These are phyloP conservation scores for Fusarium robinianum DNA, from an alignment of 2,329 filamentous ascomycete species.

Conservation along the genomic window DNA sequence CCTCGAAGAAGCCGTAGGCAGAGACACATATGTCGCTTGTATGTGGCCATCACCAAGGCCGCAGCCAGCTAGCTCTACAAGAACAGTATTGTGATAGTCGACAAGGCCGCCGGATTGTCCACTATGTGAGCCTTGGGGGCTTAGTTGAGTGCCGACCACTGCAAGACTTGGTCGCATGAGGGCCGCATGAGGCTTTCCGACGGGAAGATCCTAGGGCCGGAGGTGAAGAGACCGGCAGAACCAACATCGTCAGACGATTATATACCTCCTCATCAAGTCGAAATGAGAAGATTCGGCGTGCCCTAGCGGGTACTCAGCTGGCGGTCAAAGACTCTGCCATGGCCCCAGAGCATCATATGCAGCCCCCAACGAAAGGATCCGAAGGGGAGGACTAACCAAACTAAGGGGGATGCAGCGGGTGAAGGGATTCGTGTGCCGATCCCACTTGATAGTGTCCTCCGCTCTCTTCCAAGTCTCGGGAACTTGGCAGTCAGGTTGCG, in stretches of 20 bases:
- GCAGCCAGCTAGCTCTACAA: constrained; percentile 15
- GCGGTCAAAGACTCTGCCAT: constrained; percentile 16
- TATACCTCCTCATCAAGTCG: too few relatives aligned
- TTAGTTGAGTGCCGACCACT: constrained; percentile 10
- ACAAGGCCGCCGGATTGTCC: constrained; percentile 9
- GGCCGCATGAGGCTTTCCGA: constrained; percentile 32
- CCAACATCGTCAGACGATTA: constrained; percentile 19
- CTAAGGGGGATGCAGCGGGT: constrained; percentile 17
- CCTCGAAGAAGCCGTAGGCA: constrained; percentile 14
- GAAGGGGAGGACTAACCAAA: constrained; percentile 19
- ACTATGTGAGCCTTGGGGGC: constrained; percentile 6
- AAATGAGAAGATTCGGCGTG: too few relatives aligned
- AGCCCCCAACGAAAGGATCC: constrained; percentile 18
- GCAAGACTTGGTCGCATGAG: constrained; percentile 26
- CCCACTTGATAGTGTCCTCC: constrained; percentile 27
- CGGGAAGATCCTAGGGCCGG: constrained; percentile 33
- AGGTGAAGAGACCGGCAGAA: constrained; percentile 13
- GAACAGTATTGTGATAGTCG: constrained; percentile 10
- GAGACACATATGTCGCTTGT: constrained; percentile 24
- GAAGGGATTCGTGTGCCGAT: constrained; percentile 25
- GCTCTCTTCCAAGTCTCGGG: constrained; percentile 24
- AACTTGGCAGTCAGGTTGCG: too few relatives aligned
- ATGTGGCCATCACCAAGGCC: constrained; percentile 18
- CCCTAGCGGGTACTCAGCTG: too few relatives aligned
- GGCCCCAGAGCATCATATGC: constrained; percentile 1